Evolutionary conservation across 1,139 yeast species (phyloP).

Genomic region (Yamadazyma atmosphaerica): DNA sequence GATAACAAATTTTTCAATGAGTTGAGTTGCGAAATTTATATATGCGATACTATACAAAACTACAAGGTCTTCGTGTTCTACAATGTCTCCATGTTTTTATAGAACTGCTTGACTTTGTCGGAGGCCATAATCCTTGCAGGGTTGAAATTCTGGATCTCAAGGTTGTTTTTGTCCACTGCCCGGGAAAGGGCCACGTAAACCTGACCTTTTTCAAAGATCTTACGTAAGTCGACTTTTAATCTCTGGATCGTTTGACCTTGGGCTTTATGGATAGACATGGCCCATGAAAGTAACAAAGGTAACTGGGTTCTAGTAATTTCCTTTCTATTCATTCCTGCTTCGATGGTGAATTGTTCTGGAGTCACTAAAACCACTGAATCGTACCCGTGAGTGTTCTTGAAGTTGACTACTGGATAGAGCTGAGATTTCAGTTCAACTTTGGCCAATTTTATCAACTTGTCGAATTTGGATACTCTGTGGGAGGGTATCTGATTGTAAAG

Average conservation of each 20-base stretch:
- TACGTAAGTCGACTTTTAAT: conserved; percentile 70
- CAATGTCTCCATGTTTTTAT: conserved; percentile 28
- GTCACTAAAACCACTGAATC: conserved; percentile 48
- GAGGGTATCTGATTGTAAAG: conserved; percentile 27
- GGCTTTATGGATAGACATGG: conserved; percentile 85
- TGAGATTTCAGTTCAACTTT: conserved; percentile 25
- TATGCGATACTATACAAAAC: not conserved
- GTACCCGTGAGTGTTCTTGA: conserved; percentile 38
- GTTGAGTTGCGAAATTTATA: conserved; percentile 1
- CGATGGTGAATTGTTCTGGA: conserved; percentile 70
- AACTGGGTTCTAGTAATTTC: conserved; percentile 54
- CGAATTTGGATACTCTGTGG: conserved; percentile 26
- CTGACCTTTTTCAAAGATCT: conserved; percentile 81
- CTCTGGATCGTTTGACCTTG: conserved; percentile 88
- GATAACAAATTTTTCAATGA: conserved; percentile 6
- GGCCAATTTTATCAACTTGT: conserved; percentile 34
- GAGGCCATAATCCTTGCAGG: conserved; percentile 64
- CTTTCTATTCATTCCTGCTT: conserved; percentile 14
- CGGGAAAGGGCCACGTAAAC: conserved; percentile 90
- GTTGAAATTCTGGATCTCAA: conserved; percentile 74
- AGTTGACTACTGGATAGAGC: conserved; percentile 57
- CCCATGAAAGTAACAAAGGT: conserved; percentile 84
- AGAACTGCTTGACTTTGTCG: conserved; percentile 65
- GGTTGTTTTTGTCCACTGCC: conserved; percentile 71
- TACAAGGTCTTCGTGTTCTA: no score